Conservation (phyloP, 75 land plant genomes). For the Cryptomeria japonica region DNA sequence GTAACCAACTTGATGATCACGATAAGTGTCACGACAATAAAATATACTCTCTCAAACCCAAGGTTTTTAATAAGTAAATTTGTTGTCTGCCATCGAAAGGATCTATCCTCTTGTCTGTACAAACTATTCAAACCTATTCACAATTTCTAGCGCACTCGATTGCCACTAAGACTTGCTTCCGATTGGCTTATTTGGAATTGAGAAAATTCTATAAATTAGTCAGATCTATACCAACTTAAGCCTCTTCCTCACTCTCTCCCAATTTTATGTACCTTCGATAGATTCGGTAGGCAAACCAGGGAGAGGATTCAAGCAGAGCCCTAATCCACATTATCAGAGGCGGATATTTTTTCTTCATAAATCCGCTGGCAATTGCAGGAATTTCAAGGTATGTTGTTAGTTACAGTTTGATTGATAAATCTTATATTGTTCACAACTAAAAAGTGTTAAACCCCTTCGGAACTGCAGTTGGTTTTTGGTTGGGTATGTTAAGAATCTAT, state of each 20-base stretch:
- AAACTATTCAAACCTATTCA: not conserved
- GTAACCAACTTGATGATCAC: too few species aligned
- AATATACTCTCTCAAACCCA: too few species aligned
- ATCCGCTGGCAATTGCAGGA: not conserved
- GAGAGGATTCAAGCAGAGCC: not conserved
- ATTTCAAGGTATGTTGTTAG: not conserved
- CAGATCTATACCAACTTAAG: not conserved
- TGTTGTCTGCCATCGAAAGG: too few species aligned
- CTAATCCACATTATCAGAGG: too few species aligned
- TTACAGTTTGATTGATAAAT: not conserved
- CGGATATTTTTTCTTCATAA: not conserved
- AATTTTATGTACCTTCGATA: not conserved
- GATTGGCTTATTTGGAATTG: not conserved
- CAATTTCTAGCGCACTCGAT: too few species aligned
- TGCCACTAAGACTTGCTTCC: not conserved
- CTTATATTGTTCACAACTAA: too few species aligned
- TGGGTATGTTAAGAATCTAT: not conserved
- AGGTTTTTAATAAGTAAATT: too few species aligned
- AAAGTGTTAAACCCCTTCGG: not conserved
- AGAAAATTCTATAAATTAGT: not conserved
- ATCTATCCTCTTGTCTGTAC: not conserved
- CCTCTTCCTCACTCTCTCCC: not conserved
- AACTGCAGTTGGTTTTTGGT: not conserved
- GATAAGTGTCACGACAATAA: too few species aligned
- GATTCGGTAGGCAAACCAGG: not conserved